A percentile compares a stretch with the other conserved stretches of the same genome.
phyloP scores from a whole-genome alignment of 2,329 filamentous ascomycete species.

The Aspergillus niger region DNA sequence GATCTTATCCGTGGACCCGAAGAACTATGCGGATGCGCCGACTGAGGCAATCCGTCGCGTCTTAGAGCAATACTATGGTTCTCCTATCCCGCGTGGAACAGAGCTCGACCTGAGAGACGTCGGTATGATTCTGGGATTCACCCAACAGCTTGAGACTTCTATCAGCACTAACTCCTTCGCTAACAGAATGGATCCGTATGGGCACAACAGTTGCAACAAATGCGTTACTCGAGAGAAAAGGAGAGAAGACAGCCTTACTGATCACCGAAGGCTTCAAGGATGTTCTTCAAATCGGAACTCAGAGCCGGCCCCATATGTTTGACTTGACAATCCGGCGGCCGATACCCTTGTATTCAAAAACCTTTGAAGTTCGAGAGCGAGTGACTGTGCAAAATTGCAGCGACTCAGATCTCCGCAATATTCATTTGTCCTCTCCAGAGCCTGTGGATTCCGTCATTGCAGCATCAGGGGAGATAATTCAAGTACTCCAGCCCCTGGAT shows the following conservation, averaged over 20 bases:
- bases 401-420: background rate
- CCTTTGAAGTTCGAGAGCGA: constrained; percentile 27
- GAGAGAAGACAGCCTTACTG: constrained; percentile 82
- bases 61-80: constrained; percentile 72
- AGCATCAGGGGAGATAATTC: constrained; percentile 59
- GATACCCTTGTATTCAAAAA: constrained; percentile 48
- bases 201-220: constrained; percentile 95
- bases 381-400: constrained; percentile 59
- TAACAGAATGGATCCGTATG: constrained; percentile 72
- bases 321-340: constrained; percentile 80
- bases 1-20: constrained; percentile 83
- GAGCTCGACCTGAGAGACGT: constrained; percentile 78
- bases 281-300: constrained; percentile 83
- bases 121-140: constrained; percentile 46
- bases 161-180: no score
- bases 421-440: no score
- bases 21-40: constrained; percentile 87
- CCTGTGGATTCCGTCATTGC: no score
- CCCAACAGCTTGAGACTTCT: no score
- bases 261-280: constrained; percentile 88
- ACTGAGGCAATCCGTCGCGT: constrained; percentile 87
- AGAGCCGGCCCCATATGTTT: constrained; percentile 81
- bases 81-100: constrained; percentile 75
- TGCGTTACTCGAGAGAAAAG: constrained; percentile 84
- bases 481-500: constrained; percentile 62